A percentile compares a stretch with the other conserved stretches of the same genome.
These are phyloP conservation scores for Stephanodiscus minutulus DNA, from an alignment of 108 stramenopile genomes.

Conservation along the genomic window DNA sequence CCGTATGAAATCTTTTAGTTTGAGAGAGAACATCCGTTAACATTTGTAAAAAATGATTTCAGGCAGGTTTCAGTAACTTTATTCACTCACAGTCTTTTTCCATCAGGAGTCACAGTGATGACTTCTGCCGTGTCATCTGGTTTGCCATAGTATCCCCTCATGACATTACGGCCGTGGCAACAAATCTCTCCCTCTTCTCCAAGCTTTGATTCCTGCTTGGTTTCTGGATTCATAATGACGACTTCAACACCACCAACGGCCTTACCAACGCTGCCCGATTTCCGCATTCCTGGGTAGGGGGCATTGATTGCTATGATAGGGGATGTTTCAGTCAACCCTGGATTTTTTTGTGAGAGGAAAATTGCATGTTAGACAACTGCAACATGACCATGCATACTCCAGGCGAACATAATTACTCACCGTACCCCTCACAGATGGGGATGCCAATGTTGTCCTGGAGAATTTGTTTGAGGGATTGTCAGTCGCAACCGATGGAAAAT, in stretches of 20 bases:
- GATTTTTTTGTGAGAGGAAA: not conserved
- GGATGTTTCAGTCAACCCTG: conserved; percentile 86
- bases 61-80: not conserved
- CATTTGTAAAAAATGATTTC: not conserved
- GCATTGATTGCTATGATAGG: conserved; percentile 67
- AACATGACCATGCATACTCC: not conserved
- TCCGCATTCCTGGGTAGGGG: conserved; percentile 39
- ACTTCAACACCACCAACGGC: conserved; percentile 67
- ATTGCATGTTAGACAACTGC: not conserved
- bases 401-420: conserved; percentile 15
- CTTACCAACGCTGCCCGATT: conserved; percentile 61
- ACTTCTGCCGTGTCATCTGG: conserved; percentile 92
- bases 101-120: conserved; percentile 82
- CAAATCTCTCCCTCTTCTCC: conserved; percentile 93
- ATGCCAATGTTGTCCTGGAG: conserved; percentile 85
- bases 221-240: conserved; percentile 62
- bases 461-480: not conserved
- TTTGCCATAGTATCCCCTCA: conserved; percentile 94
- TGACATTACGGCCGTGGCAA: conserved; percentile 90
- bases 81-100: conserved; percentile 76
- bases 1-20: conserved; percentile 80
- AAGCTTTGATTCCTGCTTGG: conserved; percentile 53
- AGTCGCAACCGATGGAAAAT: not conserved
- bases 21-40: conserved; percentile 1
- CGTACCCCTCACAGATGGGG: conserved; percentile 89